Evolutionary conservation across 805 yeast genomes (phyloP), one percentile per base, ranked within the genome.

Genomic region (Saccharomyces eubayanus): DNA sequence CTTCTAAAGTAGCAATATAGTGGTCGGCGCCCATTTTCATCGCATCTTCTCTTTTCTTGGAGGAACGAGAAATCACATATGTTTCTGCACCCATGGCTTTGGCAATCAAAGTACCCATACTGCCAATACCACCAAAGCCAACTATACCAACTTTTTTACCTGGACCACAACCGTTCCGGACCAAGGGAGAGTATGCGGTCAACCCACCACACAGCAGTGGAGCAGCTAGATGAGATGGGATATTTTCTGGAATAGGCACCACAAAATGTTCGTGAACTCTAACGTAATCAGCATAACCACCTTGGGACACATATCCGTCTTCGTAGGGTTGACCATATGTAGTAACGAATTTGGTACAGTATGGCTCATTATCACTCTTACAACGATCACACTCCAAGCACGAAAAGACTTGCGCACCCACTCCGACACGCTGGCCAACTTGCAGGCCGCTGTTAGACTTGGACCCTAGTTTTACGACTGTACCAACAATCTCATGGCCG

Each of bases 171-270:
- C 75, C 77, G 53, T 74, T 73, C 68, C 84, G 75, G 55, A 77
- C 72, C 60, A 86, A 69, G 53, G 92, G 92, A 6, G 87, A 78
- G 72, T 73, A 85, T 12, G 81, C 83, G 11, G 92, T 86, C 65
- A 84, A 72, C 53, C 92, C 92, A 53, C 89, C 92, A 74, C 92
- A 86, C 72, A 85, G 71, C 71, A 86, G 72, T 51, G 91, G 90
- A 3, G 89, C 90, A 29, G 82, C 88, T 28, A 74, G 71, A 36
- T 75, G 79, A 47, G 80, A 73, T 40, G 77, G 73, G 46, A 83
- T 62, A 14, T 60, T 67, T 12, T 79, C 79, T 47, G 92, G 91
- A 55, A 85, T 78, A 48, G 81, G 81, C 72, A 85, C 77, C 2
- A 77, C 84, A 65, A 82, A 82, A 55, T 77, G 74, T 66, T 83